A percentile compares a stretch with the other conserved stretches of the same genome.
phyloP scores from a whole-genome alignment of 345 rosid genomes.

The Eucalyptus rudis region DNA sequence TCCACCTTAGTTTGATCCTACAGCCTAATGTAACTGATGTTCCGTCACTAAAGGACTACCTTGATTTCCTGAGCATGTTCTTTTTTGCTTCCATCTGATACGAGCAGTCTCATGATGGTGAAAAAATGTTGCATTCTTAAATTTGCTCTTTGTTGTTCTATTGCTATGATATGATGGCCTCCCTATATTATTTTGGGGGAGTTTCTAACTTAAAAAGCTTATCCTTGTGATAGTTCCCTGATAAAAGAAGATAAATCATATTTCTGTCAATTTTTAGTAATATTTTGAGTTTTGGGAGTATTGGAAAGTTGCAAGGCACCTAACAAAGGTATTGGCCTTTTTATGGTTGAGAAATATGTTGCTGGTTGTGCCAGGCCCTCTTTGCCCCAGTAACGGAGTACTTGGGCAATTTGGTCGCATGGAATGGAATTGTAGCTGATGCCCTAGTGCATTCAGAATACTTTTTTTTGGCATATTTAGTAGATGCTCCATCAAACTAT shows the following conservation, averaged over 20 bases:
- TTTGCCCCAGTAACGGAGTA: neutral
- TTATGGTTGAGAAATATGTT: neutral
- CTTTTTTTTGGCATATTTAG: neutral
- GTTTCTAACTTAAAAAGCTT: neutral
- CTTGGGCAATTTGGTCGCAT: neutral
- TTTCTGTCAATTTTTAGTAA: neutral
- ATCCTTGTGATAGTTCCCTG: neutral
- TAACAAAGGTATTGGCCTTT: neutral
- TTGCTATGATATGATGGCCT: neutral
- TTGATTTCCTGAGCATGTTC: neutral
- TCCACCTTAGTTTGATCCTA: neutral
- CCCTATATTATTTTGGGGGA: neutral
- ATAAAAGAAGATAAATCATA: neutral
- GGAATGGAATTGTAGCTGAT: neutral
- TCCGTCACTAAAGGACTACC: neutral
- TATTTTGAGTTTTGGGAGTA: neutral
- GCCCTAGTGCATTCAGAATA: neutral
- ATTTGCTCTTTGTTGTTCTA: neutral
- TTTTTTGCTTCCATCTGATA: neutral
- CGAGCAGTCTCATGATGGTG: neutral
- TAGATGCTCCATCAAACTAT: neutral
- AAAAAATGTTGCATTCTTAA: neutral
- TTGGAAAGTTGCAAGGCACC: neutral
- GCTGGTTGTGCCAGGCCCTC: neutral
- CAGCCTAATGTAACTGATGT: neutral